Conservation (phyloP, 768 basidiomycete genomes). For the Mycena vitilis region DNA sequence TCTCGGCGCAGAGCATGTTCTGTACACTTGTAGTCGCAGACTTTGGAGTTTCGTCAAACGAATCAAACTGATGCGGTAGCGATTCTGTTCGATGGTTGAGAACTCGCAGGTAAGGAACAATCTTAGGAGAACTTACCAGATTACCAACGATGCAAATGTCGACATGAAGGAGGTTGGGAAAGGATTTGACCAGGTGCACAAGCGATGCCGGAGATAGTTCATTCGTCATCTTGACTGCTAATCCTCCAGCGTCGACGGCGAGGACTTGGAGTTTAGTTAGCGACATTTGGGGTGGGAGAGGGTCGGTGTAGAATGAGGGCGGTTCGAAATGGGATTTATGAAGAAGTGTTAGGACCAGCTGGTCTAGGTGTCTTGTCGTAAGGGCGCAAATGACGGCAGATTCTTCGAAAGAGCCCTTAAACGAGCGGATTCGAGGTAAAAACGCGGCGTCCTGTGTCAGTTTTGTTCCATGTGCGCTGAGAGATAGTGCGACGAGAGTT, state of each 20-base stretch:
- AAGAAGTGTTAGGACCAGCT: constrained; percentile 10
- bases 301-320: neutral
- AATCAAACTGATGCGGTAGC: constrained; percentile 10
- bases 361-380: constrained; percentile 3
- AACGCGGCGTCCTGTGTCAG: constrained; percentile 1
- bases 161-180: constrained; percentile 28
- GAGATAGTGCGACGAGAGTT: constrained; percentile 3
- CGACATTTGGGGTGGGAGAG: neutral
- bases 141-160: constrained; percentile 12
- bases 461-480: neutral
- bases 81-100: neutral
- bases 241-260: neutral
- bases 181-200: constrained; percentile 6
- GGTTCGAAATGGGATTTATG: neutral
- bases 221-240: neutral
- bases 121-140: constrained; percentile 4
- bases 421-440: constrained; percentile 14
- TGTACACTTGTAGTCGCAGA: constrained; percentile 11
- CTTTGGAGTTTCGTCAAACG: constrained; percentile 10
- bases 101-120: neutral
- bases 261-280: constrained; percentile 1
- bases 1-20: neutral
- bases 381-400: constrained; percentile 1
- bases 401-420: constrained; percentile 15
- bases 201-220: constrained; percentile 12